Conservation (phyloP, 1,139 yeast species). For the Yamadazyma siamensis region DNA sequence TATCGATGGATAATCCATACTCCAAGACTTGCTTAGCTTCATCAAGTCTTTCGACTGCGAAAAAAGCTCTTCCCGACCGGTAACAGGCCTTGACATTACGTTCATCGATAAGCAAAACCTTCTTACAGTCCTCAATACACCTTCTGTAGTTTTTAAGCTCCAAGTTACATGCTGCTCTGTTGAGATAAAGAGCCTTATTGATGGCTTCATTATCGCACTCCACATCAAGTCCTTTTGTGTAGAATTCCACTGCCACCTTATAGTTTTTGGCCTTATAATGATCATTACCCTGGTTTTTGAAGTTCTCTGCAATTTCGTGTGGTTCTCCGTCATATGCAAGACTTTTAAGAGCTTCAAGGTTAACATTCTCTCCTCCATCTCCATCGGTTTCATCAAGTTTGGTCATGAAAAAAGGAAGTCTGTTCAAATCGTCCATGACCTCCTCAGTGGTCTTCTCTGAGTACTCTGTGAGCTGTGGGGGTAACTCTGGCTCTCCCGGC, state of each 20-base stretch:
- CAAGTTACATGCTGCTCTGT: slow-evolving; percentile 90
- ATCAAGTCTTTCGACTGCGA: slow-evolving; percentile 60
- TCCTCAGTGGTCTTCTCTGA: slow-evolving; percentile 72
- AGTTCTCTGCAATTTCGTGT: slow-evolving; percentile 82
- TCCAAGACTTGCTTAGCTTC: slow-evolving; percentile 69
- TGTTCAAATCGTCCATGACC: slow-evolving; percentile 72
- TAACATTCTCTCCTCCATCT: slow-evolving; percentile 70
- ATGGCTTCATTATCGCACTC: slow-evolving; percentile 53
- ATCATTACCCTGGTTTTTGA: slow-evolving; percentile 92
- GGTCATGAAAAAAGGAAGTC: slow-evolving; percentile 94
- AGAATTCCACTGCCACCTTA: slow-evolving; percentile 72
- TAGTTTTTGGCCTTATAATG: slow-evolving; percentile 69
- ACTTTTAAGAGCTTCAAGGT: slow-evolving; percentile 84
- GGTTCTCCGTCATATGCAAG: slow-evolving; percentile 96
- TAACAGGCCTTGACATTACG: slow-evolving; percentile 78
- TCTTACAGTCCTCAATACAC: slow-evolving; percentile 83
- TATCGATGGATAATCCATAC: slow-evolving; percentile 62
- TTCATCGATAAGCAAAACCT: slow-evolving; percentile 63
- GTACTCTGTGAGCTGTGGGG: slow-evolving; percentile 74
- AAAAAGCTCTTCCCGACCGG: slow-evolving; percentile 80
- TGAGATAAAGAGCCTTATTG: slow-evolving; percentile 63
- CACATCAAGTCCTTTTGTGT: slow-evolving; percentile 76
- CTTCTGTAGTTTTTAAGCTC: slow-evolving; percentile 80
- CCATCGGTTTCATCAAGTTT: slow-evolving; percentile 75
- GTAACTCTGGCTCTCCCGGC: slow-evolving; percentile 76